Percentiles rank a stretch among this genome's conserved stretches.
phyloP scores from a whole-genome alignment of 306 rosid genomes.

The Citrullus amarus region DNA sequence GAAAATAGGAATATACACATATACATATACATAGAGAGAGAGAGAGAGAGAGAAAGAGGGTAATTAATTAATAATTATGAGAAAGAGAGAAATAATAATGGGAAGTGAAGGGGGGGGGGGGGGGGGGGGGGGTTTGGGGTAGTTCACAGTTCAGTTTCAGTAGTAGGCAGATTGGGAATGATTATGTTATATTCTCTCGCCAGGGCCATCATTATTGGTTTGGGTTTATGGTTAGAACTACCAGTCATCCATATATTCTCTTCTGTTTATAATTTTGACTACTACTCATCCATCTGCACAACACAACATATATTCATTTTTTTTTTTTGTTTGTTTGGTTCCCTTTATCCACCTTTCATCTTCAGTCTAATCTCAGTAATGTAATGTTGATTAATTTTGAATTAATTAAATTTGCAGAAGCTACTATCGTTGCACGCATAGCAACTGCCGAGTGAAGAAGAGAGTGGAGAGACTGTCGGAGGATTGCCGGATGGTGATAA shows the following conservation, averaged over 20 bases:
- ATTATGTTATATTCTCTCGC: background rate
- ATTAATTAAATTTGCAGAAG: constrained; percentile 34
- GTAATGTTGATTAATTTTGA: too few relatives aligned
- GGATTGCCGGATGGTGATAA: constrained; percentile 96
- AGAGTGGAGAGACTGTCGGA: constrained; percentile 90
- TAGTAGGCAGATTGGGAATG: background rate
- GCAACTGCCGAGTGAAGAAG: constrained; percentile 88
- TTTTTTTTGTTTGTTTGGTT: too few relatives aligned
- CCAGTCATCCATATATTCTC: background rate
- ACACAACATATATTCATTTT: too few relatives aligned
- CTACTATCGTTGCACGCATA: constrained; percentile 91
- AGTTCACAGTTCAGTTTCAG: background rate
- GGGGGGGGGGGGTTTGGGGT: background rate
- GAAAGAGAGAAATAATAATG: background rate
- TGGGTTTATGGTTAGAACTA: background rate
- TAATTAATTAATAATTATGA: background rate
- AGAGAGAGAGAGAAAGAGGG: background rate
- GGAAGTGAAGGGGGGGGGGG: background rate
- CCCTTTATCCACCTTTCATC: too few relatives aligned
- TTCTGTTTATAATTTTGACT: background rate
- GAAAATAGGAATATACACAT: too few relatives aligned
- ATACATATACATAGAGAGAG: too few relatives aligned
- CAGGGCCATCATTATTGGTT: background rate
- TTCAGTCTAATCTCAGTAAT: too few relatives aligned
- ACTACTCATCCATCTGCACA: background rate